Conservation (phyloP, 495 filamentous ascomycete species). For the Hypomontagnella monticulosa region DNA sequence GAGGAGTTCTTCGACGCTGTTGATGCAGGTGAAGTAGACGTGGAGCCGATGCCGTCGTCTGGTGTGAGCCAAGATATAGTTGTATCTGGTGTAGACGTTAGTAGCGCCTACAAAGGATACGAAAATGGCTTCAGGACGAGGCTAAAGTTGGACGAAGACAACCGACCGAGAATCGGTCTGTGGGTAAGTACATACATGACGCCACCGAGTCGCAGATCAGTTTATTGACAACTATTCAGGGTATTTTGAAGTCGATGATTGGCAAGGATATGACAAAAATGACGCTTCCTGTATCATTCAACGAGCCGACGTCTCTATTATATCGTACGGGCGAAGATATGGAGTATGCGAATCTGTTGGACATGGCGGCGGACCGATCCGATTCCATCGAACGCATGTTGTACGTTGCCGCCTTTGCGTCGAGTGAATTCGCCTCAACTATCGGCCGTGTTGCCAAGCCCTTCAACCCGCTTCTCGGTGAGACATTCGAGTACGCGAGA, state of each 20-base stretch:
- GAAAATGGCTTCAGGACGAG: constrained; percentile 81
- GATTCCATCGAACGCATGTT: constrained; percentile 93
- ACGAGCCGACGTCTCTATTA: constrained; percentile 96
- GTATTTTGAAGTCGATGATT: constrained; percentile 98
- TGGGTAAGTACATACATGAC: constrained; percentile 76
- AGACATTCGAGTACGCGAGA: constrained; percentile 95
- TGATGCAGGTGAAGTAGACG: constrained; percentile 89
- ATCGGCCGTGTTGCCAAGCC: constrained; percentile 97
- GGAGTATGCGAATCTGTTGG: constrained; percentile 94
- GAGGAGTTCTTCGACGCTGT: constrained; percentile 99
- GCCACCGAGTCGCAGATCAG: neutral
- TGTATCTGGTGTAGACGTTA: constrained; percentile 67
- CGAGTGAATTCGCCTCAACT: constrained; percentile 95
- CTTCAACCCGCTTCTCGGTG: constrained; percentile 94
- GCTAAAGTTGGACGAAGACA: constrained; percentile 90
- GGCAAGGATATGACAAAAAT: constrained; percentile 99
- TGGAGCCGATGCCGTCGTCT: constrained; percentile 63
- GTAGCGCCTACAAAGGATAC: constrained; percentile 84
- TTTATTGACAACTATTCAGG: constrained; percentile 60
- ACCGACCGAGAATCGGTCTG: constrained; percentile 91
- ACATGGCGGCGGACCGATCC: constrained; percentile 83
- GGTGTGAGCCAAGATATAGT: constrained; percentile 52
- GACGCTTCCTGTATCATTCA: constrained; percentile 98
- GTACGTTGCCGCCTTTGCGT: constrained; percentile 96
- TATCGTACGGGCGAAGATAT: constrained; percentile 96